Evolutionary conservation across 1,284 basidiomycete genomes (phyloP).

Genomic region (Boletus sp.): DNA sequence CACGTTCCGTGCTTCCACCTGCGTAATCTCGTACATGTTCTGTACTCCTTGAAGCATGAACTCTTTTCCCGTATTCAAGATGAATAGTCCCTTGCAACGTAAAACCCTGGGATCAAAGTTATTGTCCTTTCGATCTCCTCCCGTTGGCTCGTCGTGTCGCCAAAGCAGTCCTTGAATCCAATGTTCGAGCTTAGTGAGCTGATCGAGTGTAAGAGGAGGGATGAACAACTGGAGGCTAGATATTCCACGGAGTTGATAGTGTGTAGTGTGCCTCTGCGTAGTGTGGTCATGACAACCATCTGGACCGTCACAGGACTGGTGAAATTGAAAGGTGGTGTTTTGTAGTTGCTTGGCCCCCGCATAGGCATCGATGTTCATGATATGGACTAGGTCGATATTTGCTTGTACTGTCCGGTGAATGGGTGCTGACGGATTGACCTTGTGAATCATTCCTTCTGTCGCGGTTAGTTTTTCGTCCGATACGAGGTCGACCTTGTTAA

Average conservation of each 20-base stretch:
- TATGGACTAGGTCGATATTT: conserved; percentile 62
- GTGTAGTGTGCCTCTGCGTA: conserved; percentile 27
- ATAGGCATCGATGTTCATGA: conserved; percentile 82
- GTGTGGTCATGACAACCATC: conserved; percentile 21
- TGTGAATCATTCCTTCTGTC: conserved; percentile 59
- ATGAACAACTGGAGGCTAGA: conserved; percentile 68
- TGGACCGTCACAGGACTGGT: conserved; percentile 29
- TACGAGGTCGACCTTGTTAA: conserved; percentile 85
- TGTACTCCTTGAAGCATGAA: conserved; percentile 84
- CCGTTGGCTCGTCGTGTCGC: conserved; percentile 47
- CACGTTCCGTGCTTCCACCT: conserved; percentile 38
- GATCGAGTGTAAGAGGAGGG: conserved; percentile 48
- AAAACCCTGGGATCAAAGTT: conserved; percentile 53
- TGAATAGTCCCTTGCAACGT: conserved; percentile 80
- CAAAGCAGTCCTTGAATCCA: conserved; percentile 80
- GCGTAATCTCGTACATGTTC: conserved; percentile 76
- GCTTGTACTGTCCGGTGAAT: conserved; percentile 68
- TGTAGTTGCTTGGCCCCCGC: conserved; percentile 33
- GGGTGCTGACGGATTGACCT: conserved; percentile 74
- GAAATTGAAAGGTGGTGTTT: conserved; percentile 23
- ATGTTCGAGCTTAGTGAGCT: conserved; percentile 56
- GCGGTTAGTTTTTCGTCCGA: conserved; percentile 36
- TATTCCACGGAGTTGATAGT: conserved; percentile 69
- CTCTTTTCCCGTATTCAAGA: conserved; percentile 47
- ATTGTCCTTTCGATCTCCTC: conserved; percentile 3